Evolutionary conservation across 495 filamentous ascomycete species (phyloP), one percentile per base, ranked within the genome.

Genomic region (Xylaria intraflava): DNA sequence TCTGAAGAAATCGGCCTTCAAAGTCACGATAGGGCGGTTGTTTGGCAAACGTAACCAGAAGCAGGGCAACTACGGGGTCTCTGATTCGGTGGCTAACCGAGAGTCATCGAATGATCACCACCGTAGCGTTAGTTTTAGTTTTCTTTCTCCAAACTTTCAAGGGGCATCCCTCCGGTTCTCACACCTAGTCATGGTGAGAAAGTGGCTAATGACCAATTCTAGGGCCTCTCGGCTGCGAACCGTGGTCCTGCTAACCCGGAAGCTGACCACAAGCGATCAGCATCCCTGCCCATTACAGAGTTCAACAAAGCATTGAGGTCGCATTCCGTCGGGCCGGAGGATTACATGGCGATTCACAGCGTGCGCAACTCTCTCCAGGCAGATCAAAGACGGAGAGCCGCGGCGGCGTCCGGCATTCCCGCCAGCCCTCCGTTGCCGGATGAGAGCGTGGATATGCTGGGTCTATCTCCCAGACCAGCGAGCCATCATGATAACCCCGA

Each of bases 261-360:
- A 44, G 57, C 24, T 45, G 69, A 69, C 10, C 62, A 72, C 5
- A 71, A 77, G 53, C 73, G 76, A 30, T 78, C 78, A 2, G 72
- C 67, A 2, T 80, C 78, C 3, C 53, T 78, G 9, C 78, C 78
- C 23, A 69, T 82, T 51, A 80, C 71, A 43, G 78, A 82, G 61
- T 75, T 69, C 22, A 72, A 77, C 48, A 68, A 71, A 17, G 76
- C 77, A 1, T 60, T 81, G 12, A 71, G 75, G 24, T 80, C 78
- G 8, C 77, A 81, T 56, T 80, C 78, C 6, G 71, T 75, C 38
- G 76, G 76, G 2, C 75, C 73, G 3, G 69, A 72, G 41, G 71
- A 74, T 46, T 72, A 73, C 33, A 64, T 68, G 51, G 70, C 72
- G 46, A 73, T 73, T 36, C 67, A 69, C 45, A 74, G 70, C 35